A percentile compares a stretch with the other conserved stretches of the same genome.
phyloP scores from a whole-genome alignment of 805 yeast genomes.

The Starmerella apicola region DNA sequence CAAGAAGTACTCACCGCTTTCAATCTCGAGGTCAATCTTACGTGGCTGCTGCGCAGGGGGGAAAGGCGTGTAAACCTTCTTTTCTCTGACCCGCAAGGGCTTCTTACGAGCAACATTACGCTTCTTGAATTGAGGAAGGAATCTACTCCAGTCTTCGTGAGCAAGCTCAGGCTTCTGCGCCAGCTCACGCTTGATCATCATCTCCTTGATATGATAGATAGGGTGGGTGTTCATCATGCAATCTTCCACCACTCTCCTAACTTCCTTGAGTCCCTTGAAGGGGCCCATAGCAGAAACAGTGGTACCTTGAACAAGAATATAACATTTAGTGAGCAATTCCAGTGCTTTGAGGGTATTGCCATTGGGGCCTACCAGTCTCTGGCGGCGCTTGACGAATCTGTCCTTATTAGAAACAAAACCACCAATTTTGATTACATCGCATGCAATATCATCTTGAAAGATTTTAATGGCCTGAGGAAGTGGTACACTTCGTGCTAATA shows the following conservation, averaged over 20 bases:
- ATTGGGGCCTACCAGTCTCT: constrained; percentile 89
- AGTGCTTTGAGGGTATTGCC: constrained; percentile 94
- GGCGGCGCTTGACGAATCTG: constrained; percentile 88
- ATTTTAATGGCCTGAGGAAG: constrained; percentile 92
- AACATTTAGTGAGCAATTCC: constrained; percentile 89
- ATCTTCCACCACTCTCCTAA: constrained; percentile 90
- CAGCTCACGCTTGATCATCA: constrained; percentile 93
- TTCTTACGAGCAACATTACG: constrained; percentile 89
- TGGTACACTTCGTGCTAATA: constrained; percentile 91
- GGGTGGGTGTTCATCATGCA: constrained; percentile 96
- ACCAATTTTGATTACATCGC: constrained; percentile 93
- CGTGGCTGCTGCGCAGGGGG: constrained; percentile 97
- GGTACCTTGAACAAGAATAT: constrained; percentile 91
- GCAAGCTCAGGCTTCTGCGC: constrained; percentile 93
- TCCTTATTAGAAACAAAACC: constrained; percentile 81
- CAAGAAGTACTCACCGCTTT: constrained; percentile 95
- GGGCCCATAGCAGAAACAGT: constrained; percentile 98
- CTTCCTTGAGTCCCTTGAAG: constrained; percentile 79
- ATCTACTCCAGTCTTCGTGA: constrained; percentile 92
- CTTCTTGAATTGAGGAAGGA: constrained; percentile 92
- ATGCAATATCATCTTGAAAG: constrained; percentile 81
- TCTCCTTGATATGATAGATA: constrained; percentile 91
- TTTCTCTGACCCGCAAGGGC: constrained; percentile 54
- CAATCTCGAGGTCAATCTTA: constrained; percentile 93
- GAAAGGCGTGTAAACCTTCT: constrained; percentile 91